phyloP scores from a whole-genome alignment of 345 rosid species.

The Alliaria petiolata region DNA sequence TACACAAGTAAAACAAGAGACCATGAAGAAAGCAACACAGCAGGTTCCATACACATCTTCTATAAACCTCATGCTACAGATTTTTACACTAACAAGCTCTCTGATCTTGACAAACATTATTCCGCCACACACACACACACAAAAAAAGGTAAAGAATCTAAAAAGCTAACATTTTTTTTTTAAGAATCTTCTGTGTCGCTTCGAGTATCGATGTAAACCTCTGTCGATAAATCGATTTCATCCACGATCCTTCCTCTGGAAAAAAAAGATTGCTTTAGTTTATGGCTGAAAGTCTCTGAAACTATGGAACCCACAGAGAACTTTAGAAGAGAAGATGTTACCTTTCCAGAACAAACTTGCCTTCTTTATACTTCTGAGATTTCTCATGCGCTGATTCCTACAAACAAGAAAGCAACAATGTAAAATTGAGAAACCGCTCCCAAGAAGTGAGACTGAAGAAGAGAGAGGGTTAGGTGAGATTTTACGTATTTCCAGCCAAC shows the following conservation, averaged over 20 bases:
- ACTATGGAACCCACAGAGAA: not conserved
- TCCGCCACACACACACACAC: no score
- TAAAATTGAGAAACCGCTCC: not conserved
- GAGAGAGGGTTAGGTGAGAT: constrained; percentile 5
- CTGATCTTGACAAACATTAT: constrained; percentile 14
- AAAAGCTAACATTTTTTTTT: no score
- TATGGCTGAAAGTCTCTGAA: constrained; percentile 3
- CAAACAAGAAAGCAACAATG: not conserved
- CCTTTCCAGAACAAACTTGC: constrained; percentile 85
- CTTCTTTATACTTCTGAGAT: constrained; percentile 77
- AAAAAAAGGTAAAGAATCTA: not conserved
- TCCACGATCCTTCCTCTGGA: constrained; percentile 72
- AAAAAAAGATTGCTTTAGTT: not conserved
- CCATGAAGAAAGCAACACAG: no score
- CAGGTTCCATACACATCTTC: not conserved
- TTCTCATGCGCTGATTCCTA: constrained; percentile 76
- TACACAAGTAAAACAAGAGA: not conserved
- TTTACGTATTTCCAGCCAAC: constrained; percentile 98
- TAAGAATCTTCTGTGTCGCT: constrained; percentile 58
- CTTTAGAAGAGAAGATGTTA: constrained; percentile 24
- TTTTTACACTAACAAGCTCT: constrained; percentile 17
- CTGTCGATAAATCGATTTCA: constrained; percentile 62
- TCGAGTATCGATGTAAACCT: constrained; percentile 56
- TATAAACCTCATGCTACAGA: constrained; percentile 11
- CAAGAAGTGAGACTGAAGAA: not conserved